Evolutionary conservation across 169 alveolate species (phyloP).

Genomic region (Theileria parva): DNA sequence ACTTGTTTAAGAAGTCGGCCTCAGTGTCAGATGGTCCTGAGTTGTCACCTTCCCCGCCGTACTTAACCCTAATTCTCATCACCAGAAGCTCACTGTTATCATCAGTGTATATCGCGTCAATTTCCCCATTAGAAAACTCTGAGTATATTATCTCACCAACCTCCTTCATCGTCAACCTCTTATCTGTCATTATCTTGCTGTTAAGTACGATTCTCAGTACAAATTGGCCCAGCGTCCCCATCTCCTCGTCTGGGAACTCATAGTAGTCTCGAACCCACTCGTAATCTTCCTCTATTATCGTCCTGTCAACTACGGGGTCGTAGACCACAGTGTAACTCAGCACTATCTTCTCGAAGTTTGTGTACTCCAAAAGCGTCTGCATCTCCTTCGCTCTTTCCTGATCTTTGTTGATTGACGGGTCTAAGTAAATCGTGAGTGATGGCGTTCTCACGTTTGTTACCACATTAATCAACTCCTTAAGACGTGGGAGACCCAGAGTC

Average conservation of each 20-base stretch:
- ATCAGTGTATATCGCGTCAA: conserved; percentile 94
- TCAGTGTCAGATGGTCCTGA: conserved; percentile 80
- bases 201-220: conserved; percentile 93
- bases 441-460: conserved; percentile 99
- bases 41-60: conserved; percentile 58
- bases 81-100: conserved; percentile 95
- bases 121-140: conserved; percentile 87
- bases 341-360: conserved; percentile 92
- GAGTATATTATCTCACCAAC: conserved; percentile 87
- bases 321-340: conserved; percentile 91
- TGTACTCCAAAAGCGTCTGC: conserved; percentile 92
- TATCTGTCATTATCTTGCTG: conserved; percentile 92
- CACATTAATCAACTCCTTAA: conserved; percentile 98
- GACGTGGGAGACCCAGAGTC: conserved; percentile 98
- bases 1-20: conserved; percentile 83
- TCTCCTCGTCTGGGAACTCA: conserved; percentile 93
- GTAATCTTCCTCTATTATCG: conserved; percentile 91
- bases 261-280: conserved; percentile 93
- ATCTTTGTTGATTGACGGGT: conserved; percentile 84
- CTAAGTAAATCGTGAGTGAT: conserved; percentile 90
- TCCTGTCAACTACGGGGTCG: conserved; percentile 94
- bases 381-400: conserved; percentile 91
- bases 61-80: conserved; percentile 90
- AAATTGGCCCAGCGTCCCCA: conserved; percentile 90
- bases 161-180: conserved; percentile 93